Percentiles rank a stretch among this genome's conserved stretches.
These are phyloP conservation scores for Cystobasidium sp. DNA, from an alignment of 1,284 basidiomycete genomes.

Conservation along the genomic window DNA sequence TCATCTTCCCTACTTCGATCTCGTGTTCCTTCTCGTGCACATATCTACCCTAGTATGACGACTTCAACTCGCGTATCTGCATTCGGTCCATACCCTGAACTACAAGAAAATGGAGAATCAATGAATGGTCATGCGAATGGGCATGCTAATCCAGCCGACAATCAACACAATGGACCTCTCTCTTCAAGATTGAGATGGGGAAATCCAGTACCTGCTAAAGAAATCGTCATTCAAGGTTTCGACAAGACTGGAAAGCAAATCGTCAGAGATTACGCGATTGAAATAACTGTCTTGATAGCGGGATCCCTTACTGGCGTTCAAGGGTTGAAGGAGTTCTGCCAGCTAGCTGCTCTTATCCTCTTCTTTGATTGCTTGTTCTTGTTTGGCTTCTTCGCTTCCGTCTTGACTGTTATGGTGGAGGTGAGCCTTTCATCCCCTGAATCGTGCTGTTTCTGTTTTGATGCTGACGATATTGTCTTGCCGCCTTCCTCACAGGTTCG, in stretches of 20 bases:
- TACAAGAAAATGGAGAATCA: slow-evolving; percentile 48
- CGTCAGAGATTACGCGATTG: slow-evolving; percentile 88
- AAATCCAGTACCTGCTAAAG: slow-evolving; percentile 69
- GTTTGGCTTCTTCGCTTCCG: slow-evolving; percentile 85
- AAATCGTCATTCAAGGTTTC: slow-evolving; percentile 83
- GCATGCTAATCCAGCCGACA: not conserved
- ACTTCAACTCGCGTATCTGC: slow-evolving; percentile 45
- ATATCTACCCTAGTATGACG: slow-evolving; percentile 44
- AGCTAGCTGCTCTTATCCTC: slow-evolving; percentile 84
- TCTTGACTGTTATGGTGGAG: slow-evolving; percentile 93
- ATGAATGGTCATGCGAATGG: slow-evolving; percentile 17
- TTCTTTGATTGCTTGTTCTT: slow-evolving; percentile 85
- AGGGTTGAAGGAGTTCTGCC: slow-evolving; percentile 92
- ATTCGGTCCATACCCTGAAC: slow-evolving; percentile 26
- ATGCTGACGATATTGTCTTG: slow-evolving; percentile 27
- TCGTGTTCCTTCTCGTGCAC: slow-evolving; percentile 59
- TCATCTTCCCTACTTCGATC: slow-evolving; percentile 29
- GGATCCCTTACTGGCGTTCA: slow-evolving; percentile 87
- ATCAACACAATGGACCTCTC: slow-evolving; percentile 52
- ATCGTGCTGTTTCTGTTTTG: slow-evolving; percentile 52
- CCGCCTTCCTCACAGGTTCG: slow-evolving; percentile 57
- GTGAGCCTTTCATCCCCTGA: slow-evolving; percentile 59
- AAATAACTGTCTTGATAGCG: slow-evolving; percentile 83
- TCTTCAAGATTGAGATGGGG: slow-evolving; percentile 56
- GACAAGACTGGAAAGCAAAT: slow-evolving; percentile 78